Conservation (phyloP, 2,329 filamentous ascomycete species). For the Exophiala xenobiotica region DNA sequence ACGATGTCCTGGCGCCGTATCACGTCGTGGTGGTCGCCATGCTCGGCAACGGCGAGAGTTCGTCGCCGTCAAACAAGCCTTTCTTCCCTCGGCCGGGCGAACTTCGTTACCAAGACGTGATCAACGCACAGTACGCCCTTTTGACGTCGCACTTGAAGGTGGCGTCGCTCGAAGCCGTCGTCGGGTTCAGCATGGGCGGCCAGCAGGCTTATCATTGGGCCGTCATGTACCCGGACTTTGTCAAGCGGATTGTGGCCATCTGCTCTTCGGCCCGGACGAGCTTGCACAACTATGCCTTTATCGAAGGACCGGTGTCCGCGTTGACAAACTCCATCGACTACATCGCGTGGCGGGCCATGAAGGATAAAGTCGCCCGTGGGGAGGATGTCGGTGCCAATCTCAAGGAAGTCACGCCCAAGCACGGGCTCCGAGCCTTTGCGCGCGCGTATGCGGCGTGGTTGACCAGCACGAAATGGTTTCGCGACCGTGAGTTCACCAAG, state of each 20-base stretch:
- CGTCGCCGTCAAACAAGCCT: constrained; percentile 47
- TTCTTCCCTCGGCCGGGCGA: constrained; percentile 38
- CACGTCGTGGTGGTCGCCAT: constrained; percentile 50
- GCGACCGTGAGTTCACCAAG: constrained; percentile 41
- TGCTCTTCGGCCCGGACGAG: constrained; percentile 49
- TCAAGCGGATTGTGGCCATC: constrained; percentile 44
- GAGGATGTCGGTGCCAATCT: constrained; percentile 33
- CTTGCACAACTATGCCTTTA: constrained; percentile 49
- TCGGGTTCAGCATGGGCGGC: constrained; percentile 54
- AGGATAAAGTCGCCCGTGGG: constrained; percentile 23
- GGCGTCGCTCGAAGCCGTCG: constrained; percentile 40
- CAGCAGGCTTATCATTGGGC: constrained; percentile 51
- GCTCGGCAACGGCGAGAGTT: constrained; percentile 51
- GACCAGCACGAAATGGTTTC: constrained; percentile 49
- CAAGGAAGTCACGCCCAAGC: constrained; percentile 32
- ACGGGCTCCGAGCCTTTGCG: constrained; percentile 48
- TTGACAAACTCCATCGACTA: constrained; percentile 46
- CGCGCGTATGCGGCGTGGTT: constrained; percentile 50
- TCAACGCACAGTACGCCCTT: constrained; percentile 44
- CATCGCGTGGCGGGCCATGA: constrained; percentile 29
- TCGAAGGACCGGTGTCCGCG: constrained; percentile 49
- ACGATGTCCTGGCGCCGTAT: constrained; percentile 41
- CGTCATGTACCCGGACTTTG: constrained; percentile 44
- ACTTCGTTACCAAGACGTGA: constrained; percentile 46
- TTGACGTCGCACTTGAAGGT: constrained; percentile 40